Percentiles rank a stretch among this genome's conserved stretches.
These are phyloP conservation scores for Fraxinus dipetala DNA, from an alignment of 305 asterid species.

Conservation along the genomic window DNA sequence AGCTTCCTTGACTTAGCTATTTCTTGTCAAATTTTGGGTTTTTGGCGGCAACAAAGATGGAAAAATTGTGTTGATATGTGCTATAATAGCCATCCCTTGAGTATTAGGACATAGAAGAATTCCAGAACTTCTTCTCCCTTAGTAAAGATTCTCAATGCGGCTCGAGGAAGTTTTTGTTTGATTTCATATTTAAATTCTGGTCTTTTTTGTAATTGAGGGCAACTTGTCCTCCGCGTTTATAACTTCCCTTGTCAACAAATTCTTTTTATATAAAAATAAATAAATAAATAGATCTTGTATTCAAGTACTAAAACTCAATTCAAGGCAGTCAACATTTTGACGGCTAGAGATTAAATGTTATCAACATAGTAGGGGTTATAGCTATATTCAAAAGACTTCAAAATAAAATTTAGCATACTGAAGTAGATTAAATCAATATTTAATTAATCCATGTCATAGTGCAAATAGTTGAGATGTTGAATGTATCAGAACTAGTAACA, in stretches of 20 bases:
- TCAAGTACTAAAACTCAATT: neutral
- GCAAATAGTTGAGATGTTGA: neutral
- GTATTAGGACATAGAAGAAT: neutral
- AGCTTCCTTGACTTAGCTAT: neutral
- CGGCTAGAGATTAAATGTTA: neutral
- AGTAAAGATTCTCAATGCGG: neutral
- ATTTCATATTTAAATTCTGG: neutral
- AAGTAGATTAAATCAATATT: neutral
- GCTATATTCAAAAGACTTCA: neutral
- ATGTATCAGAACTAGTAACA: neutral
- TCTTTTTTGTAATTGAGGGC: neutral
- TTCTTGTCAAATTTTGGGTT: neutral
- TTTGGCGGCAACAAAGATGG: neutral
- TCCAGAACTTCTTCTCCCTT: neutral
- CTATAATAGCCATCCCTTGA: neutral
- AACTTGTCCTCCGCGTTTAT: neutral
- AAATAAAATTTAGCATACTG: neutral
- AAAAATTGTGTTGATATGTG: neutral
- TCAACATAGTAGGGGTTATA: neutral
- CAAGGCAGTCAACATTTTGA: neutral
- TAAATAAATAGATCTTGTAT: neutral
- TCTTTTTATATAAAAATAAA: neutral
- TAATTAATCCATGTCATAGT: neutral
- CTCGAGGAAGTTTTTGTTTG: neutral
- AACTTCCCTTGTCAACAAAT: neutral